Conservation (phyloP, 371 early-diverging fungal genomes). For the Zychaea mexicana region DNA sequence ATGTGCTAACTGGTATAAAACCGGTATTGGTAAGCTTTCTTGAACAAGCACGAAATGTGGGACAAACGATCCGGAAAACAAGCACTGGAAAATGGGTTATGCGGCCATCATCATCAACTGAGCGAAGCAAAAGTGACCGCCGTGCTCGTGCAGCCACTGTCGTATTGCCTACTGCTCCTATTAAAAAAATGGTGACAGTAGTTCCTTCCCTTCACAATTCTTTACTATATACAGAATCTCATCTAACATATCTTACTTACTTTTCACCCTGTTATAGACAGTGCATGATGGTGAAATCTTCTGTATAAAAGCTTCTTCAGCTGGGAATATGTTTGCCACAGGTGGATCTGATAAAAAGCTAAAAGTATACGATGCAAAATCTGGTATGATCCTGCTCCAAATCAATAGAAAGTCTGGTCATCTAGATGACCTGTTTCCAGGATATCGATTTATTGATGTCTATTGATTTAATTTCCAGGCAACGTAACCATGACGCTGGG, state of each 20-base stretch:
- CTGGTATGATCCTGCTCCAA: slow-evolving; percentile 51
- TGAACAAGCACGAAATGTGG: slow-evolving; percentile 32
- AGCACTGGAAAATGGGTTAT: slow-evolving; percentile 20
- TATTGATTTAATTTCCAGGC: slow-evolving; percentile 21
- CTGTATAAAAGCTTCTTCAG: slow-evolving; percentile 73
- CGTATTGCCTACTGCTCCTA: slow-evolving; percentile 20
- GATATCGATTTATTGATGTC: not conserved
- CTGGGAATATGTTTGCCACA: slow-evolving; percentile 83
- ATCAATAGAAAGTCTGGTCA: not conserved
- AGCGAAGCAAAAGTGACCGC: not conserved
- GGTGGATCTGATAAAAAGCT: slow-evolving; percentile 89
- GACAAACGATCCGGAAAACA: slow-evolving; percentile 20
- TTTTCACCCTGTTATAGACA: slow-evolving; percentile 30
- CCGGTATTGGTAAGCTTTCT: slow-evolving; percentile 17
- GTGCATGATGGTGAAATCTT: slow-evolving; percentile 82
- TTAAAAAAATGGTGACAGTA: slow-evolving; percentile 23
- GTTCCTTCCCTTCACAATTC: not conserved
- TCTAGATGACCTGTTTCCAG: not conserved
- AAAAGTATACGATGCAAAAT: slow-evolving; percentile 78
- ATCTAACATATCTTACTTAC: too few species aligned
- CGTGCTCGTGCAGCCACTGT: slow-evolving; percentile 3
- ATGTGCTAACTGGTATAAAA: too few species aligned
- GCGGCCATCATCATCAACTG: slow-evolving; percentile 6
- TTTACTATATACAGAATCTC: too few species aligned
- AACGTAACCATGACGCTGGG: slow-evolving; percentile 61